Conservation (phyloP, 2,329 filamentous ascomycete species). For the Arachnopeziza araneosa region DNA sequence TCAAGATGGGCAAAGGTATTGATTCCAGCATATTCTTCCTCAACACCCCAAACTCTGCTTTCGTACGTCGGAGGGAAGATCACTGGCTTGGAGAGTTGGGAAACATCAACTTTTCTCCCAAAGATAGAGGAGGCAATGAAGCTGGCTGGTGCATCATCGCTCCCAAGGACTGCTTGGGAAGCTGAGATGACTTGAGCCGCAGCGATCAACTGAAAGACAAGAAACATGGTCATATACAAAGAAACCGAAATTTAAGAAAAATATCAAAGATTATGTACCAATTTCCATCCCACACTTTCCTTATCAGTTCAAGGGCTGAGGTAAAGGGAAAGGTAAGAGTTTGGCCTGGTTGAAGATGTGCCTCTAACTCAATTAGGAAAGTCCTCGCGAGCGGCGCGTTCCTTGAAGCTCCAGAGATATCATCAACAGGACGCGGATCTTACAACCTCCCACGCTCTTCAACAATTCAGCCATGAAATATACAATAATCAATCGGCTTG, state of each 20-base stretch:
- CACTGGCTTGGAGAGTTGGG: conserved; percentile 7
- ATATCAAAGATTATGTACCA: background rate
- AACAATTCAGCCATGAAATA: background rate
- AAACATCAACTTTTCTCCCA: conserved; percentile 1
- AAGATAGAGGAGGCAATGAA: conserved; percentile 22
- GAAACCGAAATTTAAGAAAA: background rate
- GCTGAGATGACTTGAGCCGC: background rate
- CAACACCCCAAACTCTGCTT: conserved; percentile 1
- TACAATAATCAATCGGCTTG: too few species aligned
- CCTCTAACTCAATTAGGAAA: background rate
- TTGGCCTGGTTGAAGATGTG: background rate
- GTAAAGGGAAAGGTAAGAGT: background rate
- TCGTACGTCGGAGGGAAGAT: conserved; percentile 19
- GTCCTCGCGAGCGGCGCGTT: background rate
- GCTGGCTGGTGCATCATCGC: background rate
- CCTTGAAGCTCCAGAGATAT: background rate
- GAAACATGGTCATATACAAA: background rate
- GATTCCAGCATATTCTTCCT: conserved; percentile 10
- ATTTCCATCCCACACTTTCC: background rate
- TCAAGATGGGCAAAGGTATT: conserved; percentile 28
- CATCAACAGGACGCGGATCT: background rate
- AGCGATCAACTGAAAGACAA: background rate
- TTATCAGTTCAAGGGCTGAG: background rate
- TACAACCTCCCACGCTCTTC: background rate
- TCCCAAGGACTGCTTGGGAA: background rate